These are phyloP conservation scores for Chalciporus piperatoides DNA, from an alignment of 1,284 basidiomycete species.

Conservation along the genomic window DNA sequence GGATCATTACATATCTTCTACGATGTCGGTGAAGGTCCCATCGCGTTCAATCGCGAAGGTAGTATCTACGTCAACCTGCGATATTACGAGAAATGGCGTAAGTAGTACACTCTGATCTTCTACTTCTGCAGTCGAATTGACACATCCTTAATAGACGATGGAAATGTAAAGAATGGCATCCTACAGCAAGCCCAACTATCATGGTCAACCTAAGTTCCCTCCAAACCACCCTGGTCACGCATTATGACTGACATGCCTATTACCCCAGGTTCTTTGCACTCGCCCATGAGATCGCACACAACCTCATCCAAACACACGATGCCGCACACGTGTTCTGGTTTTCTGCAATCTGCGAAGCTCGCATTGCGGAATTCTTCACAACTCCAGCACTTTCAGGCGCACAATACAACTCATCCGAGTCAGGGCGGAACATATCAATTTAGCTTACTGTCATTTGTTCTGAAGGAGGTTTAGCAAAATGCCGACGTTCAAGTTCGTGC, in stretches of 20 bases:
- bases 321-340: slow-evolving; percentile 92
- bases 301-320: slow-evolving; percentile 71
- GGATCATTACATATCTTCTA: slow-evolving; percentile 82
- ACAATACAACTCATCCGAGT: too few relatives aligned
- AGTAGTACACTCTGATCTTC: slow-evolving; percentile 40
- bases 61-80: slow-evolving; percentile 85
- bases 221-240: neutral
- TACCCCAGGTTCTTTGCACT: slow-evolving; percentile 75
- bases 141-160: slow-evolving; percentile 51
- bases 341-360: slow-evolving; percentile 77
- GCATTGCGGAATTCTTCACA: slow-evolving; percentile 34
- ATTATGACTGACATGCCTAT: neutral
- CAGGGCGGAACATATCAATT: too few relatives aligned
- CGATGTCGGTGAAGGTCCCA: slow-evolving; percentile 73
- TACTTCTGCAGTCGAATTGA: neutral
- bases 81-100: slow-evolving; percentile 80
- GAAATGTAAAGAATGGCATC: slow-evolving; percentile 54
- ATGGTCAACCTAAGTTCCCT: slow-evolving; percentile 44
- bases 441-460: too few relatives aligned
- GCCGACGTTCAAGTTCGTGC: too few relatives aligned
- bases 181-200: slow-evolving; percentile 69
- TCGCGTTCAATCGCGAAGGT: slow-evolving; percentile 89
- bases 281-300: slow-evolving; percentile 89
- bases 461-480: too few relatives aligned
- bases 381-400: neutral